phyloP scores from a whole-genome alignment of 2,329 filamentous ascomycete species.

The Colletotrichum paranaense region DNA sequence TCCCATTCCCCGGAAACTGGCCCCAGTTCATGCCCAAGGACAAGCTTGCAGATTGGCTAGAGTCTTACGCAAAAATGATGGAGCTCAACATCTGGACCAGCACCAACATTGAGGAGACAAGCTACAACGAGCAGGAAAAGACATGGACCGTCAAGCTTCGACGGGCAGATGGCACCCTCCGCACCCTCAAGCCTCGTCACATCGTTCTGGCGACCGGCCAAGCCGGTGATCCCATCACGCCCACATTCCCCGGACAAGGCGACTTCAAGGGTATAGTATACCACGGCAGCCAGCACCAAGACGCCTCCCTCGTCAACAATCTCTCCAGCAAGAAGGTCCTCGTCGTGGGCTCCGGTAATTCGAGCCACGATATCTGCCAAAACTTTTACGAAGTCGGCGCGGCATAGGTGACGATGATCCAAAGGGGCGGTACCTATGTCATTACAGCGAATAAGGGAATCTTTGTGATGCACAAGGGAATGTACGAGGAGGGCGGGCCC shows the following conservation, averaged over 20 bases:
- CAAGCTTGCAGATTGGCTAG: constrained; percentile 76
- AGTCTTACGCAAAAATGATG: constrained; percentile 71
- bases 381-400: constrained; percentile 75
- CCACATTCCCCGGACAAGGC: constrained; percentile 63
- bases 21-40: constrained; percentile 79
- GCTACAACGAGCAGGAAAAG: constrained; percentile 61
- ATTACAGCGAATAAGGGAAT: constrained; percentile 65
- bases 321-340: constrained; percentile 68
- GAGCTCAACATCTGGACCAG: constrained; percentile 76
- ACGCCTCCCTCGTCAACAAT: constrained; percentile 35
- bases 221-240: constrained; percentile 73
- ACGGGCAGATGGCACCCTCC: constrained; percentile 54
- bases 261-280: constrained; percentile 70
- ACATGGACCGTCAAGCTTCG: constrained; percentile 66
- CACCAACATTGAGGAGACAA: constrained; percentile 58
- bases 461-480: constrained; percentile 62
- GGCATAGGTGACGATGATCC: constrained; percentile 73
- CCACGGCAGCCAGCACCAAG: constrained; percentile 57
- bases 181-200: constrained; percentile 70
- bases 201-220: constrained; percentile 76
- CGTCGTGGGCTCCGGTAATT: constrained; percentile 77
- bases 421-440: constrained; percentile 74
- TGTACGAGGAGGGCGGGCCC: constrained; percentile 64
- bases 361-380: constrained; percentile 75
- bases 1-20: constrained; percentile 73